A percentile compares a stretch with the other conserved stretches of the same genome.
phyloP scores from a whole-genome alignment of 768 basidiomycete genomes.

The Paxillus rubicundulus region DNA sequence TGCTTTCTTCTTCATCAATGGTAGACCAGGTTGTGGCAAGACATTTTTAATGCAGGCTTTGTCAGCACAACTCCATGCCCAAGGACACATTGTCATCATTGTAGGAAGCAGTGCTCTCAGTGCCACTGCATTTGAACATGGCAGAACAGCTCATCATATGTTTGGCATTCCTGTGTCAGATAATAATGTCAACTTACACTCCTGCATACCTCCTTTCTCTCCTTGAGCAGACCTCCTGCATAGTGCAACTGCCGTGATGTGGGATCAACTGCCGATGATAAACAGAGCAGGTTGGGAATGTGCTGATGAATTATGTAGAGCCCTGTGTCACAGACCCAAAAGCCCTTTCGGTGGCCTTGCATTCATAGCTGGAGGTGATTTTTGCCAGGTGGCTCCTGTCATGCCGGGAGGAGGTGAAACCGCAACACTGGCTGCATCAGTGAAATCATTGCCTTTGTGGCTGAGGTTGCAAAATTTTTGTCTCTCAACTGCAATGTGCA shows the following conservation, averaged over 20 bases:
- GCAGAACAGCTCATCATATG: slow-evolving; percentile 37
- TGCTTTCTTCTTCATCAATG: slow-evolving; percentile 31
- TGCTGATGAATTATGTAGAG: too few species aligned
- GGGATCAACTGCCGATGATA: slow-evolving; percentile 46
- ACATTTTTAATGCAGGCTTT: slow-evolving; percentile 37
- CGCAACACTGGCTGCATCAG: too few species aligned
- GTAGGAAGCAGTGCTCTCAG: slow-evolving; percentile 4
- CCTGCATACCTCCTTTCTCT: slow-evolving; percentile 27
- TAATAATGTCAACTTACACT: slow-evolving; percentile 29
- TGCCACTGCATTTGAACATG: slow-evolving; percentile 38
- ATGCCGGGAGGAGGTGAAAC: too few species aligned
- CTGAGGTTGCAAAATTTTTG: too few species aligned
- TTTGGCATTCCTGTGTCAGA: slow-evolving; percentile 38
- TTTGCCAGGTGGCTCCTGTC: too few species aligned
- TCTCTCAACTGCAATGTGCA: too few species aligned
- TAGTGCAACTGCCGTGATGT: slow-evolving; percentile 31
- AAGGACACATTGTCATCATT: slow-evolving; percentile 31
- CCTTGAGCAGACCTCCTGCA: slow-evolving; percentile 34
- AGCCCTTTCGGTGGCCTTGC: too few species aligned
- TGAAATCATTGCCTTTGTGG: too few species aligned
- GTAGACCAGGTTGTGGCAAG: slow-evolving; percentile 42
- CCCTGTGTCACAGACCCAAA: too few species aligned
- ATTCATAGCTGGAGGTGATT: too few species aligned
- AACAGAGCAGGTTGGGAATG: slow-evolving; percentile 34
- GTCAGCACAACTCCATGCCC: slow-evolving; percentile 28